Conservation (phyloP, 805 yeast genomes). For the Sugiyamaella boreocaroliniensis region DNA sequence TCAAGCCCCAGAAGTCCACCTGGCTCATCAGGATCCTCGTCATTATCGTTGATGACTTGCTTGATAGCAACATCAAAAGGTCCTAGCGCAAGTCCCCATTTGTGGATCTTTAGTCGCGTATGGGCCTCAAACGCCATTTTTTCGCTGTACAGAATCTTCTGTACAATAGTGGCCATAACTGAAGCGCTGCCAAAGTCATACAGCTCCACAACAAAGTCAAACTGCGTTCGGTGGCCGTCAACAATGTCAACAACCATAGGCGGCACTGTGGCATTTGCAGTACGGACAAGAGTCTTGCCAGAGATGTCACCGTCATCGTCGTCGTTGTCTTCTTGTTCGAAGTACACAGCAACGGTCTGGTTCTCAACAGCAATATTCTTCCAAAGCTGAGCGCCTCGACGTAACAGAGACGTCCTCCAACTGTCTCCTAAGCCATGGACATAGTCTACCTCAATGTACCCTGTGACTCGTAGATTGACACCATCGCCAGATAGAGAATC, state of each 20-base stretch:
- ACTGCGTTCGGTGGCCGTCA: constrained; percentile 4
- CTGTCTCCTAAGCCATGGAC: constrained; percentile 6
- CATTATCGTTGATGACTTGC: constrained; percentile 10
- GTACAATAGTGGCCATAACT: constrained; percentile 13
- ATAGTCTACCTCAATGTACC: constrained; percentile 14
- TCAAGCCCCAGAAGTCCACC: constrained; percentile 1
- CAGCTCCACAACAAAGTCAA: constrained; percentile 12
- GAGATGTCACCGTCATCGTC: constrained; percentile 1
- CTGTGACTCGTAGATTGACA: constrained; percentile 13
- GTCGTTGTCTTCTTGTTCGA: constrained; percentile 4
- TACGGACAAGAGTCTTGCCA: not conserved
- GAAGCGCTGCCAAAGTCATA: constrained; percentile 19
- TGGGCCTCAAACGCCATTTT: constrained; percentile 11
- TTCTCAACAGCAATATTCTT: constrained; percentile 6
- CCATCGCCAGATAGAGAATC: constrained; percentile 13
- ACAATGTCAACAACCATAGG: constrained; percentile 11
- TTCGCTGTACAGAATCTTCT: constrained; percentile 11
- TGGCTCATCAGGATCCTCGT: constrained; percentile 2
- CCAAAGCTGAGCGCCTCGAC: constrained; percentile 5
- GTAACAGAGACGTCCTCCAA: constrained; percentile 6
- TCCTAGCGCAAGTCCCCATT: constrained; percentile 15
- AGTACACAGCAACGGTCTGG: constrained; percentile 10
- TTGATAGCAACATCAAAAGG: constrained; percentile 11
- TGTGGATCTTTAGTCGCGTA: constrained; percentile 9
- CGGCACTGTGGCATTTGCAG: constrained; percentile 17